Evolutionary conservation across 352 stramenopile genomes (phyloP), one percentile per base, ranked within the genome.

Genomic region (Globisporangium uncinulatum): DNA sequence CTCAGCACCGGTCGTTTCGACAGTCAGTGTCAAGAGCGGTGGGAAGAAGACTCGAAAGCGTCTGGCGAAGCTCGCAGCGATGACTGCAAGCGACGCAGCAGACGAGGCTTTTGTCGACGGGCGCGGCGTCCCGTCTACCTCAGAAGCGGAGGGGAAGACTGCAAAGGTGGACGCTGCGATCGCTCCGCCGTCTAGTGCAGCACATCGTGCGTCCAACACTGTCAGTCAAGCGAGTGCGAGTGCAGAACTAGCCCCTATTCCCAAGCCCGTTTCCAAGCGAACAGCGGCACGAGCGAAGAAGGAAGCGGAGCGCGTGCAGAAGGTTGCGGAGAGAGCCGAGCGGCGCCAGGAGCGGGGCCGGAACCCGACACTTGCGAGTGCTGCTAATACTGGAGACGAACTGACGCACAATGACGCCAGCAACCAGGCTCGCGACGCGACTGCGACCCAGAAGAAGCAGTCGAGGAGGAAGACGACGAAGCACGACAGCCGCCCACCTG

Each of bases 321-420:
- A 44, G 13, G 21, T 43, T 14, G 32, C 37, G 24, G 20, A 39
- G 7, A 37, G 15, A 17, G 37, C 48, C 9, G 37, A 55, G 50
- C 17, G 32, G 1, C 32, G 37, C 32, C 43, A 17, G 4, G 37
- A 55, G 6, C 32, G 50, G 11, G 37, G 50, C 5, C 42, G 36
- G n/a, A 51, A 36, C 7, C n/a, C 60, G 24, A 74, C 74, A 36
- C 45, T 69, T n/a, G 43, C 63, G n/a, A n/a, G n/a, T n/a, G n/a
- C n/a, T n/a, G n/a, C n/a, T n/a, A n/a, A n/a, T 31, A 59, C n/a
- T 10, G 51, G 13, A 21, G 24, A n/a, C 36, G 36, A 42, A 1
- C 36, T 14, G 36, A 14, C 3, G 36, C 36, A 14, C 15, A 9
- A 14, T 14, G 32, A 29, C 14, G 44, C 63, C 29, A 24, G 15